Evolutionary conservation across 1,139 yeast species (phyloP), one percentile per base, ranked within the genome.

Genomic region (Spencermartinsiella ligniputridi): DNA sequence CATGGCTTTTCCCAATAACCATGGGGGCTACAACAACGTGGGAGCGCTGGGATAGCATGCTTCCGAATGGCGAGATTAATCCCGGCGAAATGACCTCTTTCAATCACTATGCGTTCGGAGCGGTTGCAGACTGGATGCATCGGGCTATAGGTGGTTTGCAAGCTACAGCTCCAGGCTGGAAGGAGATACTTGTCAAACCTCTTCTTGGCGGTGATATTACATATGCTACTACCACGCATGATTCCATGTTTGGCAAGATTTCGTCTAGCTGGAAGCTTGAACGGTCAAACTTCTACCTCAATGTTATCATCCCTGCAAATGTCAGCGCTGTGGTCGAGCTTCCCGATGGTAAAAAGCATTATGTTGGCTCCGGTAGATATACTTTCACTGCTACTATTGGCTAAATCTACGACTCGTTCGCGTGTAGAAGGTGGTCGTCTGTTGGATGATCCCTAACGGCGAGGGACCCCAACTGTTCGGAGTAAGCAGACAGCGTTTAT

Each of bases 41-140:
- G 60, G 60, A 56, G 40, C 46, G 60, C 3, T 56, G 60, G 60
- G 60, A 56, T 35, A 57, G 61, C 43, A 54, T 56, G 57, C 41
- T 54, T 16, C 58, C 57, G 1, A 48, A 55, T 41, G 61, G 61
- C 16, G 37, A 41, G 19, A 53, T 57, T 41, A 56, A 56, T 38
- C 57, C 60, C 2, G 61, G 61, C 3, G 54, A 48, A 15, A 56
- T 56, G 61, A 56, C 61, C 2, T 57, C 61, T 4, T 56, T 56
- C 54, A 56, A 56, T 37, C 61, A 56, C 34, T 57, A 57, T 44
- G 60, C 61, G 4, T 49, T 57, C 18, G 61, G 61, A 12, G 51
- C 60, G 2, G 53, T 56, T 29, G 58, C 54, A 12, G 44, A 44
- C 18, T 56, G 56, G 56, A 34, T 55, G 43, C 50, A 52, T 40